These are phyloP conservation scores for Wickerhamiella kurtzmanii DNA, from an alignment of 805 yeast genomes.

Conservation along the genomic window DNA sequence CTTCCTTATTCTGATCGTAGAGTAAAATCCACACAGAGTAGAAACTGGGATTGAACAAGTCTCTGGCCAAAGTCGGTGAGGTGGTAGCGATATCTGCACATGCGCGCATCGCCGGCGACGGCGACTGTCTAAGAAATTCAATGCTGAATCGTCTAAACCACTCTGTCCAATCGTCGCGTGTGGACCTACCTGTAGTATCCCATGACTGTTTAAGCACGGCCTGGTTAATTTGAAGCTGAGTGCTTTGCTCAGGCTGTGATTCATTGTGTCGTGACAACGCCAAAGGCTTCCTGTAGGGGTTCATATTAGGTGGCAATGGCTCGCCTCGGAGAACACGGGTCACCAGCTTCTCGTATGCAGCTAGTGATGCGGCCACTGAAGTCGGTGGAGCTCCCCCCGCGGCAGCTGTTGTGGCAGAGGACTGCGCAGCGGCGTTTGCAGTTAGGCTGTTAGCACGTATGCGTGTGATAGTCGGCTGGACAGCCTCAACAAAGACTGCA, in stretches of 20 bases:
- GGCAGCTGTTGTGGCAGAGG: constrained; percentile 30
- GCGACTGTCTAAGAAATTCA: constrained; percentile 78
- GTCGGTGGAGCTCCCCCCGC: constrained; percentile 22
- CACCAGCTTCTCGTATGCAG: constrained; percentile 65
- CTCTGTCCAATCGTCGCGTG: constrained; percentile 95
- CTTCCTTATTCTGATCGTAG: constrained; percentile 79
- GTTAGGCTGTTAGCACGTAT: constrained; percentile 6
- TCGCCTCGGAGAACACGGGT: constrained; percentile 68
- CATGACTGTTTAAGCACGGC: constrained; percentile 62
- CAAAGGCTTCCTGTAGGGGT: constrained; percentile 28
- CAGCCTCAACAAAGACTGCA: constrained; percentile 49
- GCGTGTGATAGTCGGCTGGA: constrained; percentile 16
- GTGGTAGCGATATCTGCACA: constrained; percentile 82
- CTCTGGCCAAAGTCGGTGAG: constrained; percentile 70
- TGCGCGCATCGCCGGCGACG: constrained; percentile 87
- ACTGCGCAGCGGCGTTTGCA: constrained; percentile 3
- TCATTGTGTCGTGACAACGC: constrained; percentile 36
- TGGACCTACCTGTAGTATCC: constrained; percentile 81
- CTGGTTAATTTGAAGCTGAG: constrained; percentile 61
- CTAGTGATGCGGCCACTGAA: constrained; percentile 41
- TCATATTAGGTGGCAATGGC: constrained; percentile 65
- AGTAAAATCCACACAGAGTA: constrained; percentile 92
- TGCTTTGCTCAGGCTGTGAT: constrained; percentile 50
- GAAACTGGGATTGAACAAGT: constrained; percentile 85
- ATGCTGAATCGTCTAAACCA: constrained; percentile 84